Evolutionary conservation across 345 rosid species (phyloP).

Genomic region (Punica granatum): DNA sequence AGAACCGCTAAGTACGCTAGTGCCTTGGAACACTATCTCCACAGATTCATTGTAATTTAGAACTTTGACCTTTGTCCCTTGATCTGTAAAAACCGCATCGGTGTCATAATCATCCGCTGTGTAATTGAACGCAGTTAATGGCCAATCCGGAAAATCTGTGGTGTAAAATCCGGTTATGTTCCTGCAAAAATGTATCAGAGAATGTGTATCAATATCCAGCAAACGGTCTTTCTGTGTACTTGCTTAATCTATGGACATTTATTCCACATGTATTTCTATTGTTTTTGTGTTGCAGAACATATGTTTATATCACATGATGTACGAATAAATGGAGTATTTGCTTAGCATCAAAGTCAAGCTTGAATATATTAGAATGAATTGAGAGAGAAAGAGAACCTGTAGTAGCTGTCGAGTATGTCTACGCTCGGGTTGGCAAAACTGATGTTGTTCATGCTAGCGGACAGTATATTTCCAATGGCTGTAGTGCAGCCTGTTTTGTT

Average conservation of each 20-base stretch:
- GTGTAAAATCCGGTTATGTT: slow-evolving; percentile 1
- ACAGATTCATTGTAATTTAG: not conserved
- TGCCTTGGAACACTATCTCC: slow-evolving; percentile 12
- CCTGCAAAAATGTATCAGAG: too few species aligned
- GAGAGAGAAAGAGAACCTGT: too few species aligned
- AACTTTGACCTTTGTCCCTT: slow-evolving; percentile 5
- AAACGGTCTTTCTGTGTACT: too few species aligned
- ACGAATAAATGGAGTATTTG: too few species aligned
- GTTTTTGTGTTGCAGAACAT: too few species aligned
- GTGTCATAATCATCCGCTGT: not conserved
- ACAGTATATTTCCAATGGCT: too few species aligned
- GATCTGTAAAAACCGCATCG: not conserved
- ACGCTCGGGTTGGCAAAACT: not conserved
- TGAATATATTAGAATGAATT: too few species aligned
- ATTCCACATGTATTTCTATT: too few species aligned
- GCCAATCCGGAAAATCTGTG: not conserved
- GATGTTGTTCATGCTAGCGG: not conserved
- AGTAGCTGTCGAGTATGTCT: not conserved
- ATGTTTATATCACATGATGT: too few species aligned
- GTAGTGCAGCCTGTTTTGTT: too few species aligned
- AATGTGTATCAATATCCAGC: too few species aligned
- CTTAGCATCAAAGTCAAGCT: not conserved
- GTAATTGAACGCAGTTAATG: not conserved
- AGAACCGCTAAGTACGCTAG: not conserved
- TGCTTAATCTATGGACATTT: too few species aligned